Percentiles rank a stretch among this genome's conserved stretches.
phyloP scores from a whole-genome alignment of 768 basidiomycete genomes.

The Cubamyces sp. region DNA sequence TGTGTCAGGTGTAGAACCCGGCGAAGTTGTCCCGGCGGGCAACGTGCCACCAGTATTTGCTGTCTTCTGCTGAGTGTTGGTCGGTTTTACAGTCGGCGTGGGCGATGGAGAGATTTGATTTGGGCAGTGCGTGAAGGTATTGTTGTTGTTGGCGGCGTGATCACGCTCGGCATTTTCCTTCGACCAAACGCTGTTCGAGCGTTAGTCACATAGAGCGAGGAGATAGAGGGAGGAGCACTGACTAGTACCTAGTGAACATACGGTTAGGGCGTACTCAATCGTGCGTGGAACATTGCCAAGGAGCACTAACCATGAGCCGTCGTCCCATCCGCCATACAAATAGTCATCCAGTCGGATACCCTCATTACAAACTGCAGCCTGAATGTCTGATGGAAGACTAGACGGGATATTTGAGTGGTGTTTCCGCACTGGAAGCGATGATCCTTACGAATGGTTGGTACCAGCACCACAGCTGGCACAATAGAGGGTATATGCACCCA shows the following conservation, averaged over 20 bases:
- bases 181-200: conserved; percentile 27
- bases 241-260: conserved; percentile 21
- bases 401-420: too few species aligned
- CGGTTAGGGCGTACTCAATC: neutral
- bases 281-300: neutral
- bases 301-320: conserved; percentile 14
- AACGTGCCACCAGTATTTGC: too few species aligned
- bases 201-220: neutral
- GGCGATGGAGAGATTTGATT: conserved; percentile 5
- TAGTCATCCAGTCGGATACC: conserved; percentile 24
- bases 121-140: conserved; percentile 37
- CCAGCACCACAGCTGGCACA: conserved; percentile 17
- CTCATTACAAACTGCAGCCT: conserved; percentile 21
- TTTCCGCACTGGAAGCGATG: neutral
- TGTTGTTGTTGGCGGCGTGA: conserved; percentile 30
- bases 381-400: conserved; percentile 21
- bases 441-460: conserved; percentile 18
- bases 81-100: neutral
- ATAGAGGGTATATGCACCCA: conserved; percentile 10
- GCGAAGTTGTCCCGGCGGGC: too few species aligned
- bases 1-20: too few species aligned
- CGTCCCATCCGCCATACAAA: conserved; percentile 18
- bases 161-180: conserved; percentile 24
- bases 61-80: neutral
- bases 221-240: neutral